A percentile compares a stretch with the other conserved stretches of the same genome.
Conservation (phyloP, 441 rosid species). For the Gossypium lobatum region DNA sequence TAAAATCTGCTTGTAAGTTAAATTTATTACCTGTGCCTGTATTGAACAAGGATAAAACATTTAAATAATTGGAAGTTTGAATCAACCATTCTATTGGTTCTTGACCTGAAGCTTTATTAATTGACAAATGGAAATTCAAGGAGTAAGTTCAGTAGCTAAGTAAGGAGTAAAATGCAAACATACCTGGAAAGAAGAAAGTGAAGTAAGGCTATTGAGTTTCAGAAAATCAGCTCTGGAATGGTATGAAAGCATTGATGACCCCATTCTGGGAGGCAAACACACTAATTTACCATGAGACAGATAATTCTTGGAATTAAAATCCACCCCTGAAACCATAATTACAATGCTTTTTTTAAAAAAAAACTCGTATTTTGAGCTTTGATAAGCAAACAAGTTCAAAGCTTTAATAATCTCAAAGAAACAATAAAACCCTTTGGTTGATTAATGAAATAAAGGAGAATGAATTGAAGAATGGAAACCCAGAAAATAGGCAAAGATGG, state of each 20-base stretch:
- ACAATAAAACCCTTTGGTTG: background rate
- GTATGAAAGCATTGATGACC: slow-evolving; percentile 20
- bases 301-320: background rate
- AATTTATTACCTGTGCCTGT: background rate
- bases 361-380: background rate
- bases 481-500: background rate
- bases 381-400: background rate
- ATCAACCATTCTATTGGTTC: background rate
- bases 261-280: slow-evolving; percentile 3
- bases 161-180: background rate
- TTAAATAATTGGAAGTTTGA: background rate
- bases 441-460: background rate
- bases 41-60: background rate
- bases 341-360: background rate
- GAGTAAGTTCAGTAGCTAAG: background rate
- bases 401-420: background rate
- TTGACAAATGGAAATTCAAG: slow-evolving; percentile 6
- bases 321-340: slow-evolving; percentile 14
- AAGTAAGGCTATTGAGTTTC: slow-evolving; percentile 27
- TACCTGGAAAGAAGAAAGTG: slow-evolving; percentile 53
- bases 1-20: background rate
- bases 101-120: background rate
- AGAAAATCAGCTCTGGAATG: slow-evolving; percentile 20
- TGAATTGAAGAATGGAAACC: background rate
- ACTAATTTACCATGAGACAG: background rate